phyloP scores from a whole-genome alignment of 2,329 filamentous ascomycete species.

The Nigrospora sphaerica region DNA sequence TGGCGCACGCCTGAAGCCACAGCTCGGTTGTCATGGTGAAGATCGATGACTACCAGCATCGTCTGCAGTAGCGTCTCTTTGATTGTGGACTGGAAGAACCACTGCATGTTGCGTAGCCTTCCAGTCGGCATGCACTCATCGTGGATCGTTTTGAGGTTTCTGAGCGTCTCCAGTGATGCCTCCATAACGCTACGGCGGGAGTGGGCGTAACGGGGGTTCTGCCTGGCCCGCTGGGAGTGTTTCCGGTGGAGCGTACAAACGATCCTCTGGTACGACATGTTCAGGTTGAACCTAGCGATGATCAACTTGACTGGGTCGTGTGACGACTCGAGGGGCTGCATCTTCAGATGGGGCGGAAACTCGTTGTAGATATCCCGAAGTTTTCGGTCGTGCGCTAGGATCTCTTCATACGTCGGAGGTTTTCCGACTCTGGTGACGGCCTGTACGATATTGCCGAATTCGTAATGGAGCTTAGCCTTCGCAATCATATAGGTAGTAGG shows the following conservation, averaged over 20 bases:
- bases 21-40: constrained; percentile 61
- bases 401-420: constrained; percentile 55
- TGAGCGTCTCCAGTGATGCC: constrained; percentile 74
- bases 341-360: constrained; percentile 72
- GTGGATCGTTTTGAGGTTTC: constrained; percentile 69
- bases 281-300: constrained; percentile 76
- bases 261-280: constrained; percentile 82
- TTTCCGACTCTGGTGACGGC: constrained; percentile 49
- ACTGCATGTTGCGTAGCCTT: constrained; percentile 64
- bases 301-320: constrained; percentile 78
- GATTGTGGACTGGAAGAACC: constrained; percentile 71
- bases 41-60: constrained; percentile 76
- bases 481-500: constrained; percentile 74
- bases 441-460: constrained; percentile 67
- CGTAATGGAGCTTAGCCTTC: constrained; percentile 60
- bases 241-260: constrained; percentile 84
- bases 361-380: constrained; percentile 56
- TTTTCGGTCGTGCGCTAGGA: constrained; percentile 54
- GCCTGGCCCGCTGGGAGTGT: constrained; percentile 70
- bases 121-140: constrained; percentile 62
- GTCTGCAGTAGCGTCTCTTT: constrained; percentile 82
- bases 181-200: constrained; percentile 81
- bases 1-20: constrained; percentile 31
- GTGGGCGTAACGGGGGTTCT: constrained; percentile 75
- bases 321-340: constrained; percentile 68